Percentiles rank a stretch among this genome's conserved stretches.
Evolutionary conservation across 345 rosid genomes (phyloP).

Genomic region (Citrus australasica): DNA sequence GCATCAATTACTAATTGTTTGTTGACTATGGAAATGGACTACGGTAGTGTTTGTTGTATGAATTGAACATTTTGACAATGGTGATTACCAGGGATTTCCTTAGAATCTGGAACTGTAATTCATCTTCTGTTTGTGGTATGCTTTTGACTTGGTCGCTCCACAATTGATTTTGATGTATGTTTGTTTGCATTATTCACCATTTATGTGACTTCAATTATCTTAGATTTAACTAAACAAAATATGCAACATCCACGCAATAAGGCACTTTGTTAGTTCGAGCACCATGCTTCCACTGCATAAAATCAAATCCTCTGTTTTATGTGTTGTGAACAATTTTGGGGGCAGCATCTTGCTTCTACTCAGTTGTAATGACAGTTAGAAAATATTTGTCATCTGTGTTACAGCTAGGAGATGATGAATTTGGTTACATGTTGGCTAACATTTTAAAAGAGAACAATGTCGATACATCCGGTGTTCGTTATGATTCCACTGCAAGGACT

Average conservation of each 20-base stretch:
- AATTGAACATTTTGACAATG: background rate
- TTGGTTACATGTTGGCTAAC: constrained; percentile 86
- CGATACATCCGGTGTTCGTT: constrained; percentile 73
- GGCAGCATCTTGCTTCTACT: background rate
- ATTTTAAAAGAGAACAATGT: constrained; percentile 77
- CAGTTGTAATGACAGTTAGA: background rate
- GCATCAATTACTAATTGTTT: background rate
- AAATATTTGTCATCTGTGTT: background rate
- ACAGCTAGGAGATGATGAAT: constrained; percentile 87
- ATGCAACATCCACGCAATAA: background rate
- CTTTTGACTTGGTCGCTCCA: background rate
- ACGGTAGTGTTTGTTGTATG: background rate
- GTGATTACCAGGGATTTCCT: background rate
- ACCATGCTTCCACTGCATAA: constrained; percentile 5
- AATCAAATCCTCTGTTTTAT: background rate
- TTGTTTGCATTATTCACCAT: background rate
- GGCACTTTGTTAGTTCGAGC: background rate
- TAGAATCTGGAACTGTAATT: background rate
- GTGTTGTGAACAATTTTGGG: background rate
- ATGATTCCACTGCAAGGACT: constrained; percentile 75
- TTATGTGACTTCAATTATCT: background rate
- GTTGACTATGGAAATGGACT: background rate
- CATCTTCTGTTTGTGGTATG: background rate
- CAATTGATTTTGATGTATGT: background rate
- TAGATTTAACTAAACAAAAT: background rate